Evolutionary conservation across 208 protist genomes (phyloP).

Genomic region (Trypanosoma avium): DNA sequence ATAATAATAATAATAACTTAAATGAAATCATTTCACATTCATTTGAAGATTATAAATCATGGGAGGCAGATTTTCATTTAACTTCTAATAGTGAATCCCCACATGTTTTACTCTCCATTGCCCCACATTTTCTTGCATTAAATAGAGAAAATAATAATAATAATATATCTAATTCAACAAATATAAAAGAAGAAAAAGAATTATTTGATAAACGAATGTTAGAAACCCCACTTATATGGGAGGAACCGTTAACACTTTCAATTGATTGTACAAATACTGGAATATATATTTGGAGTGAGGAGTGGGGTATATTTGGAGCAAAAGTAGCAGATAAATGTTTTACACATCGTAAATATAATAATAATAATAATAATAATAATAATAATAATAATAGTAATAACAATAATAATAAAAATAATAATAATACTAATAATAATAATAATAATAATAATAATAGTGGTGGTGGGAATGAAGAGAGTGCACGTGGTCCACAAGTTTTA

Average conservation of each 20-base stretch:
- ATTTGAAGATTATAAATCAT: slow-evolving; percentile 39
- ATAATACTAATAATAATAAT: not conserved
- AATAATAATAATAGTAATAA: not conserved
- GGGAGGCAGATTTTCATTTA: slow-evolving; percentile 49
- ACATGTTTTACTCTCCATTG: slow-evolving; percentile 70
- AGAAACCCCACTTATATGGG: slow-evolving; percentile 80
- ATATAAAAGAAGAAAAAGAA: slow-evolving; percentile 41
- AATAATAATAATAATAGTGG: not conserved
- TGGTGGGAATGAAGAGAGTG: not conserved
- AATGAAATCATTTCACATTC: not conserved
- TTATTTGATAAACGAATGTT: slow-evolving; percentile 63
- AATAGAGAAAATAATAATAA: not conserved
- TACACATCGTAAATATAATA: not conserved
- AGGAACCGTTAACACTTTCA: slow-evolving; percentile 66
- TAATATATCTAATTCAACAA: slow-evolving; percentile 2
- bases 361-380: not conserved
- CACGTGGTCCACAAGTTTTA: too few species aligned
- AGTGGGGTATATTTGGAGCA: slow-evolving; percentile 54
- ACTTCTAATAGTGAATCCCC: slow-evolving; percentile 33
- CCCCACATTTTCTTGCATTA: slow-evolving; percentile 55
- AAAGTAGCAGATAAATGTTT: slow-evolving; percentile 33
- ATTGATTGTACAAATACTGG: slow-evolving; percentile 58
- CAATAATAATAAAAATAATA: not conserved
- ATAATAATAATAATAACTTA: too few species aligned
- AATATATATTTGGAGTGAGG: slow-evolving; percentile 74